Conservation (phyloP, 2,329 filamentous ascomycete genomes). For the Clarireedia paspali region DNA sequence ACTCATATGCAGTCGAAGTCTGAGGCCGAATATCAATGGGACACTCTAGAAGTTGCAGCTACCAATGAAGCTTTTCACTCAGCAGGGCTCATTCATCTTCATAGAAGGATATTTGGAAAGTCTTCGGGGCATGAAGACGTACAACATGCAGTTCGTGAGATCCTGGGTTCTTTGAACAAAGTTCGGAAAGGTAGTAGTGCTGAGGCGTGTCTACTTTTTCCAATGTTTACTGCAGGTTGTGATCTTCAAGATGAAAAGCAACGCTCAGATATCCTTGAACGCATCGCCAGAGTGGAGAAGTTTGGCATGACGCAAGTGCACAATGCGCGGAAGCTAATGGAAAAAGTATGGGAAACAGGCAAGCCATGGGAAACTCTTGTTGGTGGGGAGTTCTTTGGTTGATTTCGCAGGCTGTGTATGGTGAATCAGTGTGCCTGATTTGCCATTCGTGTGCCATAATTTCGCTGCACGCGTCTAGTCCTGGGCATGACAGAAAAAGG, state of each 20-base stretch:
- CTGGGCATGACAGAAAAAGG: constrained; percentile 38
- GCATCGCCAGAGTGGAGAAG: constrained; percentile 60
- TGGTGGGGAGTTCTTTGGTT: constrained; percentile 28
- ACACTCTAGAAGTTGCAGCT: constrained; percentile 57
- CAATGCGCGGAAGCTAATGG: constrained; percentile 56
- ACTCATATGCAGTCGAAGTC: constrained; percentile 39
- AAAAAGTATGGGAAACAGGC: constrained; percentile 60
- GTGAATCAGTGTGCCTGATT: not conserved
- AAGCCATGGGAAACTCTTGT: constrained; percentile 60
- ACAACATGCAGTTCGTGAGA: constrained; percentile 52
- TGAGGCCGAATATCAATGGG: constrained; percentile 46
- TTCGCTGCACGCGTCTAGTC: constrained; percentile 23
- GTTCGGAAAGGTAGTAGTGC: constrained; percentile 61
- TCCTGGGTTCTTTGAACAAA: constrained; percentile 53
- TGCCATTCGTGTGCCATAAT: too few relatives aligned
- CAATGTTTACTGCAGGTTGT: constrained; percentile 77
- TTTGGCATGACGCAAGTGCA: constrained; percentile 70
- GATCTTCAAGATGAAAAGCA: constrained; percentile 53
- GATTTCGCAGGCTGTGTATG: not conserved
- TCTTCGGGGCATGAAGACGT: constrained; percentile 50
- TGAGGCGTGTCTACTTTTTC: constrained; percentile 69
- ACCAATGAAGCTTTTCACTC: constrained; percentile 75
- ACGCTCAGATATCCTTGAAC: constrained; percentile 52
- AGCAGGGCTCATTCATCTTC: constrained; percentile 68
- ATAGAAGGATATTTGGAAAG: constrained; percentile 63